Percentiles rank a stretch among this genome's conserved stretches.
phyloP scores from a whole-genome alignment of 2,329 filamentous ascomycete species.

The Penicillium sp. region DNA sequence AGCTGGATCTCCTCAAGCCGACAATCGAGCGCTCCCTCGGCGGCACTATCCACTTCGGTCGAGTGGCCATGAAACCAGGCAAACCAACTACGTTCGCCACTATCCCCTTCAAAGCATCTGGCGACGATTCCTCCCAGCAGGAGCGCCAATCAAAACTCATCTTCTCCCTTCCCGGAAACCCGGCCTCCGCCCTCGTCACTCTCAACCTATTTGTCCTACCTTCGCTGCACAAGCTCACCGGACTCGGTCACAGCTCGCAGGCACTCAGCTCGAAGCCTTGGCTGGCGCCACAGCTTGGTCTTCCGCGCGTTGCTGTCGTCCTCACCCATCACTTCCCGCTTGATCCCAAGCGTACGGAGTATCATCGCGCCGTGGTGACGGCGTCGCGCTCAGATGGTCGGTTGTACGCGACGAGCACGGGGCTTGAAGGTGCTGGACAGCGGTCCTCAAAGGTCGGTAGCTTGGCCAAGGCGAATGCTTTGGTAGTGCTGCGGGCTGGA shows the following conservation, averaged over 20 bases:
- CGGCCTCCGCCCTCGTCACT: conserved; percentile 87
- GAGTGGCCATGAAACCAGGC: conserved; percentile 95
- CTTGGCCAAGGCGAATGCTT: conserved; percentile 80
- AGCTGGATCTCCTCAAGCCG: conserved; percentile 92
- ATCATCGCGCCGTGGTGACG: conserved; percentile 77
- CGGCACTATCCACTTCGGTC: conserved; percentile 92
- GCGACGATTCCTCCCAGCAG: conserved; percentile 48
- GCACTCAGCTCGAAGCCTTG: conserved; percentile 20
- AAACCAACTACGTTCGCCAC: conserved; percentile 98
- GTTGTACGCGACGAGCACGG: conserved; percentile 76
- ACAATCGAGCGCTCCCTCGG: conserved; percentile 88
- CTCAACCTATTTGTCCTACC: conserved; percentile 94
- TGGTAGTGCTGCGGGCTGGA: conserved; percentile 61
- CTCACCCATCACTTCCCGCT: conserved; percentile 70
- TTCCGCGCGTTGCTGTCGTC: conserved; percentile 69
- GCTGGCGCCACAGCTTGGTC: conserved; percentile 60
- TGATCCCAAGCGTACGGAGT: conserved; percentile 78
- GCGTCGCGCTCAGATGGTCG: conserved; percentile 62
- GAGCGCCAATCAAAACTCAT: conserved; percentile 66
- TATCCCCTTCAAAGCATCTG: conserved; percentile 60
- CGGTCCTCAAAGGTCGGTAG: conserved; percentile 87
- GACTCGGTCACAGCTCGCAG: conserved; percentile 48
- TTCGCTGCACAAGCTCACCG: conserved; percentile 73
- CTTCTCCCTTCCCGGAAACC: conserved; percentile 91
- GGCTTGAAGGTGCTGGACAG: conserved; percentile 61